Percentiles rank a stretch among this genome's conserved stretches.
Evolutionary conservation across 1,284 basidiomycete species (phyloP).

Genomic region (Cryptococcus floricola): DNA sequence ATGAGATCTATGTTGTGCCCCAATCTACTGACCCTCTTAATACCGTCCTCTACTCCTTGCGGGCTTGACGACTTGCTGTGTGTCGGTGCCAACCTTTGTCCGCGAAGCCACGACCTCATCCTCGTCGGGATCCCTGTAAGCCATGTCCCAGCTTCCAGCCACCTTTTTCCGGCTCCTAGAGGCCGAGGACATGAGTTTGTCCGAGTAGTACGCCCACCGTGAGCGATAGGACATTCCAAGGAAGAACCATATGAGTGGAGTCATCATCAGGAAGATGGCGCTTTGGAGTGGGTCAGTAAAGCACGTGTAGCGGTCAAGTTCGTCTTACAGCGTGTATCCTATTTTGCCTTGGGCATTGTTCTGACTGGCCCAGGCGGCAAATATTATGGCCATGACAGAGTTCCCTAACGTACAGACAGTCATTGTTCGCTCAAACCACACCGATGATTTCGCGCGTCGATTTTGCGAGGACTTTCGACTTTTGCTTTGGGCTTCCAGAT

Average conservation of each 20-base stretch:
- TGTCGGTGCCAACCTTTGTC: neutral
- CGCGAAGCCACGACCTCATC: neutral
- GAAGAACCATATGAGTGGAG: slow-evolving; percentile 12
- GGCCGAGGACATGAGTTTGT: neutral
- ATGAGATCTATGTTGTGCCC: neutral
- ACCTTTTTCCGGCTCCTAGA: neutral
- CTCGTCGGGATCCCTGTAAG: neutral
- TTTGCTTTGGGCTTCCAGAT: slow-evolving; percentile 6
- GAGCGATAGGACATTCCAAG: slow-evolving; percentile 11
- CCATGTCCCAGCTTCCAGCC: neutral
- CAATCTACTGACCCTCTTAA: neutral
- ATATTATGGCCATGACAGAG: neutral
- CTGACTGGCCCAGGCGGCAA: slow-evolving; percentile 6
- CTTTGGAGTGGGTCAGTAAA: neutral
- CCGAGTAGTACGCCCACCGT: slow-evolving; percentile 6
- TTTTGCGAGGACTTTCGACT: neutral
- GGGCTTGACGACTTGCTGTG: neutral
- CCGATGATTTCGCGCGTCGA: neutral
- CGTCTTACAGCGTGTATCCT: slow-evolving; percentile 16
- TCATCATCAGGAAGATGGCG: slow-evolving; percentile 5
- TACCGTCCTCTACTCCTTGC: neutral
- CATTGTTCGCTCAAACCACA: slow-evolving; percentile 15
- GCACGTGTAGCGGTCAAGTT: neutral
- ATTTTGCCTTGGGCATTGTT: slow-evolving; percentile 7
- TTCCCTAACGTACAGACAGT: slow-evolving; percentile 1